phyloP scores from a whole-genome alignment of 2,329 filamentous ascomycete genomes.

The Chlorencoelia australis region DNA sequence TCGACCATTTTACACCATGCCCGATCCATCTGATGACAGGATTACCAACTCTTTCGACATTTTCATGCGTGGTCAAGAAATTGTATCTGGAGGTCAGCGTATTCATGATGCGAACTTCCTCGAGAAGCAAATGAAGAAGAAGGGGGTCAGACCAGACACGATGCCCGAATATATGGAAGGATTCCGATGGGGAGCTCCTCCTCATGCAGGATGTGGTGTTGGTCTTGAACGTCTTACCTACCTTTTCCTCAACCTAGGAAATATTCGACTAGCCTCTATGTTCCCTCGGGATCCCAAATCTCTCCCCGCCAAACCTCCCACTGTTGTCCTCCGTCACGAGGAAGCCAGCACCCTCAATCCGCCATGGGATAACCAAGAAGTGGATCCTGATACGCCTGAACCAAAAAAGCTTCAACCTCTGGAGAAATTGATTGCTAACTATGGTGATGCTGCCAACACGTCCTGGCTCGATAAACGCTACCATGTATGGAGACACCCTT shows the following conservation, averaged over 20 bases:
- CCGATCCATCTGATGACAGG: slow-evolving; percentile 59
- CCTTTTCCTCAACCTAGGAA: slow-evolving; percentile 74
- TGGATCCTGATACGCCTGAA: slow-evolving; percentile 28
- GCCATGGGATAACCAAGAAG: slow-evolving; percentile 42
- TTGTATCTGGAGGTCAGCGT: slow-evolving; percentile 85
- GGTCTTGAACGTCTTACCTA: slow-evolving; percentile 84
- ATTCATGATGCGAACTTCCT: slow-evolving; percentile 72
- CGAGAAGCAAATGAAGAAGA: slow-evolving; percentile 64
- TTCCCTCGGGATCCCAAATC: slow-evolving; percentile 87
- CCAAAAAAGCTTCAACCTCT: slow-evolving; percentile 52
- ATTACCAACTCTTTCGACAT: slow-evolving; percentile 93
- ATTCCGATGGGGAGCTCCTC: slow-evolving; percentile 81
- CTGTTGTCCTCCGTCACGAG: slow-evolving; percentile 65
- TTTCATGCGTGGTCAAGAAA: slow-evolving; percentile 87
- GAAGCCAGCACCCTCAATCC: slow-evolving; percentile 74
- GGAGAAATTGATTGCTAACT: slow-evolving; percentile 87
- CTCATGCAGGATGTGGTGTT: slow-evolving; percentile 83
- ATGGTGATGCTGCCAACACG: slow-evolving; percentile 87
- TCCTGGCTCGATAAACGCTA: slow-evolving; percentile 89
- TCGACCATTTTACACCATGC: slow-evolving; percentile 86
- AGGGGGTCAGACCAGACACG: slow-evolving; percentile 65
- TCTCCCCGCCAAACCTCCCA: slow-evolving; percentile 56
- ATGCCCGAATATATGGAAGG: slow-evolving; percentile 88
- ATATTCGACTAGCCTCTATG: slow-evolving; percentile 79
- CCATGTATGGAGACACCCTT: slow-evolving; percentile 72